Base-by-base conservation (phyloP, 371 early-diverging fungal genomes). In the Dinochytrium kinnereticum region DNA sequence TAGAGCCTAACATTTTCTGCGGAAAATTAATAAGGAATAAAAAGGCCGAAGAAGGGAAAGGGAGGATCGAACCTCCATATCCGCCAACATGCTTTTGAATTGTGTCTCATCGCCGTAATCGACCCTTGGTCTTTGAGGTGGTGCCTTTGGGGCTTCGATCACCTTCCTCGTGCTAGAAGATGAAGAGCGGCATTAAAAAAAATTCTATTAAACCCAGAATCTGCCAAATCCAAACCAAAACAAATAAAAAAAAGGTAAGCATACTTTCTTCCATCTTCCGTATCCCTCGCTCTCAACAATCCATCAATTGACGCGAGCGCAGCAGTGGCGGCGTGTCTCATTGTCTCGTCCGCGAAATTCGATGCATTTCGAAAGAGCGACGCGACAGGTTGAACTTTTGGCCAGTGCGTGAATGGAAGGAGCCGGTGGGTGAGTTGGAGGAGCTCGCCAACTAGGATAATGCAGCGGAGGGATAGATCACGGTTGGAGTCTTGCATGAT, bases 51-150 rank as follows among this genome's bases (percentile, higher is more conserved):
- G n/a, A n/a, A n/a, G n/a, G n/a, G n/a, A n/a, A n/a, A n/a, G n/a
- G n/a, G n/a, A n/a, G n/a, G n/a, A n/a, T n/a, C n/a, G n/a, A n/a
- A n/a, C 90, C 82, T 93, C 92, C 3, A 91, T 87, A 31, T 94
- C 93, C 71, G 87, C 82, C 15, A 94, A 72, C 19, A 93, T 50
- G 19, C 34, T 75, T 51, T 72, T 73, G 51, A 86, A 85, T 64
- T 91, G 91, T 1, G 78, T 72, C 64, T 95, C 95, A 65, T 95
- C 95, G 73, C 94, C 88, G n/a, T 91, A 90, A 38, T 88, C 64
- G 36, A 64, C 15, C 19, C 64, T 2, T 49, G 15, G 39, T 70
- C 44, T 55, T 10, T 5, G 15, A 55, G 26, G 7, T 26, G 26
- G 21, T 55, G 21, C 57, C 57, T n/a, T n/a, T n/a, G n/a, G n/a